Evolutionary conservation across 306 rosid species (phyloP).

Genomic region (Trifolium dubium): DNA sequence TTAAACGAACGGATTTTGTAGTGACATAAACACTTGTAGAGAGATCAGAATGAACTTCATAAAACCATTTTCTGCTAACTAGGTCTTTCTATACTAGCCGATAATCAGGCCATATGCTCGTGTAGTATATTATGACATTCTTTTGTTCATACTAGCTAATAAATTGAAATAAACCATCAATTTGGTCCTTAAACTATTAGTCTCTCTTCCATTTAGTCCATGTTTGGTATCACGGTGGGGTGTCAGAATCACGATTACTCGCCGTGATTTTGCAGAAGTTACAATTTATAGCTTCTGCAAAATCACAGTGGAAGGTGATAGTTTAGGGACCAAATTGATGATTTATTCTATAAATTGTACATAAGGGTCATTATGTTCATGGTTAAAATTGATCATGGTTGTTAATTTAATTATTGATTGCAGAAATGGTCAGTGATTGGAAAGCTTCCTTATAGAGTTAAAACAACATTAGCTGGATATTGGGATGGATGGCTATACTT

Average conservation of each 20-base stretch:
- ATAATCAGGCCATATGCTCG: neutral
- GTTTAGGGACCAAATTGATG: too few relatives aligned
- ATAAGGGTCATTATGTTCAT: neutral
- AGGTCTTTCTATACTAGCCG: neutral
- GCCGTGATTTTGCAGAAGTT: too few relatives aligned
- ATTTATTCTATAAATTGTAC: neutral
- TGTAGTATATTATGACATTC: slow-evolving; percentile 6
- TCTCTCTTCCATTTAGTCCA: too few relatives aligned
- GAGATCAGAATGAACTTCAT: slow-evolving; percentile 6
- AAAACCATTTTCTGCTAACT: slow-evolving; percentile 2
- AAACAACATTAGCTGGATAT: slow-evolving; percentile 77
- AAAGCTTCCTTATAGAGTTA: slow-evolving; percentile 84
- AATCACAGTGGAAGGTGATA: too few relatives aligned
- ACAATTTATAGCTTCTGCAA: too few relatives aligned
- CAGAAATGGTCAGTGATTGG: slow-evolving; percentile 96
- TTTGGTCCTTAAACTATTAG: too few relatives aligned
- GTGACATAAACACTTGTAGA: neutral
- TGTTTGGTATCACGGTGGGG: too few relatives aligned
- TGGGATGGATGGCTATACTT: slow-evolving; percentile 91
- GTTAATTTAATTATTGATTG: neutral
- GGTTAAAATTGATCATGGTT: neutral
- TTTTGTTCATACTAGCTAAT: neutral
- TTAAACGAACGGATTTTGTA: neutral
- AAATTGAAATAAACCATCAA: neutral
- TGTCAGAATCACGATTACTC: too few relatives aligned